A percentile compares a stretch with the other conserved stretches of the same genome.
Conservation (phyloP, 352 stramenopile species). For the Aphanomyces stellatus region DNA sequence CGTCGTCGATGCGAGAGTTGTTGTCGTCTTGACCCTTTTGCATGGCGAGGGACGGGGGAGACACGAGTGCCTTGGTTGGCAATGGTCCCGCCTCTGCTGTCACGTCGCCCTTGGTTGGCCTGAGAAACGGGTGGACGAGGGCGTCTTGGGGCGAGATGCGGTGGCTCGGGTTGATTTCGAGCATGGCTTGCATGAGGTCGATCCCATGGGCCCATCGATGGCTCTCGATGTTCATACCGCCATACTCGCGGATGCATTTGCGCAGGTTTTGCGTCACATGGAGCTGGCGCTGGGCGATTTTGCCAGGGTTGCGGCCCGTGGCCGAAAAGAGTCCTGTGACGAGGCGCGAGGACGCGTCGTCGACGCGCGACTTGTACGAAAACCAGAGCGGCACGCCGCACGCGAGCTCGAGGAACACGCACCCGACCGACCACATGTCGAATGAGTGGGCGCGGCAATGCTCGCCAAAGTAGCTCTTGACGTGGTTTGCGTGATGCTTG, state of each 20-base stretch:
- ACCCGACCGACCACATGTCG: slow-evolving; percentile 19
- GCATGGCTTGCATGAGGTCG: slow-evolving; percentile 13
- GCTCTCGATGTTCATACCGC: slow-evolving; percentile 14
- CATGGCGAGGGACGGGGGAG: too few species aligned
- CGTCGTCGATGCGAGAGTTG: too few species aligned
- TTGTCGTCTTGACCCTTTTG: too few species aligned
- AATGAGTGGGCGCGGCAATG: slow-evolving; percentile 11
- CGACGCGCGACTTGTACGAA: slow-evolving; percentile 13
- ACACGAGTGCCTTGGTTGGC: too few species aligned
- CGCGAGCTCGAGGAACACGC: slow-evolving; percentile 15
- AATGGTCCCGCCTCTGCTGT: too few species aligned
- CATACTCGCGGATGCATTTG: slow-evolving; percentile 10
- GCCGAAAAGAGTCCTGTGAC: slow-evolving; percentile 5
- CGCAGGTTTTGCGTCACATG: neutral
- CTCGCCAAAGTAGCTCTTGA: slow-evolving; percentile 4
- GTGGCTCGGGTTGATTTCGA: neutral
- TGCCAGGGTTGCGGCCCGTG: neutral
- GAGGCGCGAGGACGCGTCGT: neutral
- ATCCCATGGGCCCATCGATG: neutral
- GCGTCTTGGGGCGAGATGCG: slow-evolving; percentile 11
- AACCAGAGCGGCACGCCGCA: slow-evolving; percentile 16
- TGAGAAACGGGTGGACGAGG: slow-evolving; percentile 11
- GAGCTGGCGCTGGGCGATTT: slow-evolving; percentile 7
- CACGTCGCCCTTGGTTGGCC: too few species aligned
- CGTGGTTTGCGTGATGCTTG: slow-evolving; percentile 5